Evolutionary conservation across 345 rosid genomes (phyloP).

Genomic region (Carallia brachiata): DNA sequence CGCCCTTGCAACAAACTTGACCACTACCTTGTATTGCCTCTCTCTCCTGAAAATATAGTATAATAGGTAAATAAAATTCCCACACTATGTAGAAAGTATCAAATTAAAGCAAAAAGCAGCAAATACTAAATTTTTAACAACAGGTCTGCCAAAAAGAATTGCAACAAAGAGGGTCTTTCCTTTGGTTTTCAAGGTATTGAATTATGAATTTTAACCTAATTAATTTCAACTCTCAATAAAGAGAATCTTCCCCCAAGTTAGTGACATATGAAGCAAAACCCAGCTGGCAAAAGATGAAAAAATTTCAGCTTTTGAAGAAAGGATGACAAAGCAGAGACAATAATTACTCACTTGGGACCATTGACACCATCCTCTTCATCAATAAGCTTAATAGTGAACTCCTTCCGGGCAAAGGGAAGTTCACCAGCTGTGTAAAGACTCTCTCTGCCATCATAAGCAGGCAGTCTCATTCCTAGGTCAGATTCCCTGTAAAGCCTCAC

Average conservation of each 20-base stretch:
- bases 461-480: slow-evolving; percentile 85
- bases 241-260: slow-evolving; percentile 3
- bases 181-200: neutral
- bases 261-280: neutral
- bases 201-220: neutral
- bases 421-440: slow-evolving; percentile 96
- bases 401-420: slow-evolving; percentile 87
- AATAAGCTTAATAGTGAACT: slow-evolving; percentile 72
- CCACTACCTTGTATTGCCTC: slow-evolving; percentile 74
- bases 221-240: neutral
- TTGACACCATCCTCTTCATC: slow-evolving; percentile 74
- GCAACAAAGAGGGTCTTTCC: neutral
- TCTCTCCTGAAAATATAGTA: slow-evolving; percentile 55
- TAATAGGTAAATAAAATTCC: slow-evolving; percentile 4
- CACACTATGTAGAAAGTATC: neutral
- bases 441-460: slow-evolving; percentile 98
- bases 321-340: slow-evolving; percentile 5
- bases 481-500: slow-evolving; percentile 84
- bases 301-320: neutral
- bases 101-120: no score
- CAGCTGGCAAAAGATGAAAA: slow-evolving; percentile 4
- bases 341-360: slow-evolving; percentile 69
- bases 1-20: slow-evolving; percentile 78
- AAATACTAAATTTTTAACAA: neutral
- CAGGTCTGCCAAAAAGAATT: neutral